phyloP scores from a whole-genome alignment of 1,139 yeast genomes.

The Zygoascus hellenicus region DNA sequence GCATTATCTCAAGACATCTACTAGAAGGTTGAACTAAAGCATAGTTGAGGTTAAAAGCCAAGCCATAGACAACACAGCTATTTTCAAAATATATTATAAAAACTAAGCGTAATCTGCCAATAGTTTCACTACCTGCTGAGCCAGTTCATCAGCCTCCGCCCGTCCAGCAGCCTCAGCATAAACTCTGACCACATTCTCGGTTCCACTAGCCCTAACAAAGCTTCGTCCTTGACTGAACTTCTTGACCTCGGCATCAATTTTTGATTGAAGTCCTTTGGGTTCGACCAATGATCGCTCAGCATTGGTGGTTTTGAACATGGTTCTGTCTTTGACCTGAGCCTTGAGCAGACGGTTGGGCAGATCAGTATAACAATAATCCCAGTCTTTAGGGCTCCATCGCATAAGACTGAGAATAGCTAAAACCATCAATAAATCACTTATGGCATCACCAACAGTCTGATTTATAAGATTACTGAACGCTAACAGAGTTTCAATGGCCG shows the following conservation, averaged over 20 bases:
- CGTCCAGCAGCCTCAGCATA: constrained; percentile 78
- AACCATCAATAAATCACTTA: constrained; percentile 79
- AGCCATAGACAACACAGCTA: neutral
- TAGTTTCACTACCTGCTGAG: constrained; percentile 42
- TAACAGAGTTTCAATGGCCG: constrained; percentile 49
- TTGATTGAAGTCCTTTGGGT: constrained; percentile 71
- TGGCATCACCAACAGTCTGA: constrained; percentile 97
- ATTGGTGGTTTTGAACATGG: constrained; percentile 73
- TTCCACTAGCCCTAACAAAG: constrained; percentile 95
- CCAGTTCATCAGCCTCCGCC: constrained; percentile 49
- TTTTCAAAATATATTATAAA: too few species aligned
- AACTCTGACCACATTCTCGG: constrained; percentile 95
- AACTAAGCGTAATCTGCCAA: constrained; percentile 25
- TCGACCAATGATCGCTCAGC: constrained; percentile 78
- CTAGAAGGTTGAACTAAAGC: neutral
- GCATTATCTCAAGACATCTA: constrained; percentile 14
- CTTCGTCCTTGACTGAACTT: constrained; percentile 65
- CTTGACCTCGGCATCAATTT: constrained; percentile 61
- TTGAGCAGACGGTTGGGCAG: constrained; percentile 81
- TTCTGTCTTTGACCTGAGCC: constrained; percentile 78
- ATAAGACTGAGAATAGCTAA: constrained; percentile 58
- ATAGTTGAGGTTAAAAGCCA: neutral
- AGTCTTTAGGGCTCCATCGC: constrained; percentile 53
- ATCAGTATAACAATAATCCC: constrained; percentile 78
- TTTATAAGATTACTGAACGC: constrained; percentile 68